Evolutionary conservation across 2,329 filamentous ascomycete genomes (phyloP), one percentile per base, ranked within the genome.

Genomic region (Alternaria tenuissima): DNA sequence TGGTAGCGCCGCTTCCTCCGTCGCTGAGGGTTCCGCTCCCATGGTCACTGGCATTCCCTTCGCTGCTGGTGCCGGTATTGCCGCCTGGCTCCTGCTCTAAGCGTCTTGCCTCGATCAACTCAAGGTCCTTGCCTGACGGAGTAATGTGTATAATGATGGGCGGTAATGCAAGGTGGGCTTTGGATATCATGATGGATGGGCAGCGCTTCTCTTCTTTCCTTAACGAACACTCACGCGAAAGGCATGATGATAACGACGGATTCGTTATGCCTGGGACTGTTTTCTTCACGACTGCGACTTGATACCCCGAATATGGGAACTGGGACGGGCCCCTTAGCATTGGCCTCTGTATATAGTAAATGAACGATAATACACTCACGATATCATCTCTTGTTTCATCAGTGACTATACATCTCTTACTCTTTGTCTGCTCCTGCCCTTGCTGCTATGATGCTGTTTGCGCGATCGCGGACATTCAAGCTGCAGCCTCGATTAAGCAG

Each of bases 51-150:
- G 70, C 57, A 65, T 76, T 24, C 76, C 78, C 36, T 51, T 80
- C 38, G 73, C 74, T 43, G 78, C 75, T 64, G 78, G 69, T 57
- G 74, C 69, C 34, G 78, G 74, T 66, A 57, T 78, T 42, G 75
- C 76, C 51, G 76, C 77, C 52, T 69, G 75, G 64, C 63, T 79
- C 64, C 63, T 79, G 60, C 64, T 80, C 62, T 80, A 79, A 79
- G 66, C 62, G 47, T 59, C 26, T 52, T 30, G 51, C 38, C 24
- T 44, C 36, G 49, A 36, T 42, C 44, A 53, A 47, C 59, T 63
- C 66, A 68, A 75, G 62, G 52, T 63, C 65, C 60, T 66, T 56
- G 53, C 60, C 65, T 56, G 59, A 61, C 47, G 64, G 66, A 68
- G 62, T 76, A 77, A 76, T 77, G 71, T 70, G 66, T 63, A 72